Conservation (phyloP, 129 eudicot genomes). For the Tagetes patula region DNA sequence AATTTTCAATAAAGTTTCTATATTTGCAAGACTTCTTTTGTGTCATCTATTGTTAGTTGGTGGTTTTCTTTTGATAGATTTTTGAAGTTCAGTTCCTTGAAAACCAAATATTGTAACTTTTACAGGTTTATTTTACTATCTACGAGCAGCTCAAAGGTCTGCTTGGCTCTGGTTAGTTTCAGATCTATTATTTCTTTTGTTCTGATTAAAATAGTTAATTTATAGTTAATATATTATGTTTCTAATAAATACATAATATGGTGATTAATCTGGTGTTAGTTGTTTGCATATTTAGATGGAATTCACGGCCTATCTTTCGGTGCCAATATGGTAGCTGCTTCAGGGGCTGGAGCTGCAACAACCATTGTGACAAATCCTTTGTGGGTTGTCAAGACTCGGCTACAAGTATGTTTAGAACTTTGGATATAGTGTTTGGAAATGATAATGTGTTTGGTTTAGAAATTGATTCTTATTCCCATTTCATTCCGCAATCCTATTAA, state of each 20-base stretch:
- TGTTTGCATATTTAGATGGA: constrained; percentile 51
- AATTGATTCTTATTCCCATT: background rate
- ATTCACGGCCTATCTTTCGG: constrained; percentile 84
- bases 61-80: constrained; percentile 11
- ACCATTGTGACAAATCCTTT: constrained; percentile 88
- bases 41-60: background rate
- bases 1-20: constrained; percentile 10
- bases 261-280: constrained; percentile 16
- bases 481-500: background rate
- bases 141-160: constrained; percentile 78
- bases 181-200: background rate
- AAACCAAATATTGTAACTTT: constrained; percentile 21
- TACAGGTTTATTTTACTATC: constrained; percentile 92
- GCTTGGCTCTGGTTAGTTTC: constrained; percentile 69
- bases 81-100: constrained; percentile 5
- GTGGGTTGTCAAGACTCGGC: constrained; percentile 96
- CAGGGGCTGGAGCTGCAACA: constrained; percentile 97
- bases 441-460: background rate
- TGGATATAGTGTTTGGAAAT: background rate
- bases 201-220: background rate
- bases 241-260: too few relatives aligned
- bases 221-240: background rate
- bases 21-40: background rate
- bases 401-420: constrained; percentile 58
- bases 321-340: constrained; percentile 92